Evolutionary conservation across 495 filamentous ascomycete genomes (phyloP), one percentile per base, ranked within the genome.

Genomic region (Aspergillus leporis): DNA sequence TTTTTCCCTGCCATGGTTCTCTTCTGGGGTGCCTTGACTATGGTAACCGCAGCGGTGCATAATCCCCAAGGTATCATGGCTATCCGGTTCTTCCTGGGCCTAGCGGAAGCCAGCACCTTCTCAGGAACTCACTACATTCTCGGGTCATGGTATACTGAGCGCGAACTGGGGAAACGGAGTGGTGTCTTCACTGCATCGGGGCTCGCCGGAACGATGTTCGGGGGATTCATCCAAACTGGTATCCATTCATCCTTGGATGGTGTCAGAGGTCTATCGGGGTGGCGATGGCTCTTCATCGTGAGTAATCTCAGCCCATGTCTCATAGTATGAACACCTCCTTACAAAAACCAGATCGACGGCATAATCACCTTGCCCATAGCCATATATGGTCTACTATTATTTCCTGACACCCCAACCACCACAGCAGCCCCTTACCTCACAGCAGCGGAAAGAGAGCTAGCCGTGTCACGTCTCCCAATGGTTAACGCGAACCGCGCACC

Each of bases 71-170:
- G 78, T n/a, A 83, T 90, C 60, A 85, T 85, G 78, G 83, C 80
- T 0, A 85, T 90, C 59, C 83, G 87, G 5, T 88, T 90, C 75
- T 86, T 90, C 64, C 80, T 85, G 63, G 87, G 83, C n/a, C 65
- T 87, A 10, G 76, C 77, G 34, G 86, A 90, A 67, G 72, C 82
- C 0, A 81, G 71, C 53, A 85, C 81, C 10, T 89, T 87, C 48
- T 79, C 83, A 6, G 85, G 87, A 16, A 87, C 81, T 0, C 84
- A 87, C 38, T 88, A 87, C 61, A 82, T 90, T 63, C 72, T 89
- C 2, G 85, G 86, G 2, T 79, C 79, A 0, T 90, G 87, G 86
- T 90, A 90, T 59, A 87, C 79, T 4, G 77, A 82, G 56, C 71
- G 74, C 34, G 87, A 90, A 68, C 73, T 88, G 2, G 85, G 83